A percentile compares a stretch with the other conserved stretches of the same genome.
Evolutionary conservation across 139 green algal genomes (phyloP).

Genomic region (Chlamydomonas schloesseri): DNA sequence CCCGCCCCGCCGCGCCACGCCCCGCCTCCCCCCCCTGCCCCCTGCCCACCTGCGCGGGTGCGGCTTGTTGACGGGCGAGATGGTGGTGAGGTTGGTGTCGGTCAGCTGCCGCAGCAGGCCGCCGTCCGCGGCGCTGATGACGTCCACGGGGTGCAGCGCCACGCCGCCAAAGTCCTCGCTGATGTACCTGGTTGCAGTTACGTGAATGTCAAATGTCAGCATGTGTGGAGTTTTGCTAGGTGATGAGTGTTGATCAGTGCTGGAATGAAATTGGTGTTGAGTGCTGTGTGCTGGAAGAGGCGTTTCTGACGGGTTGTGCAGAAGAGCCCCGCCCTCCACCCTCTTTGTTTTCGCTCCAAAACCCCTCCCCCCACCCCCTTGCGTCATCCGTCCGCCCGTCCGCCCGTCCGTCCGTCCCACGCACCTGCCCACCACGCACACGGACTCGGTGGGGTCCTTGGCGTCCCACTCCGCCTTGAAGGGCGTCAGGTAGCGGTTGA

Average conservation of each 20-base stretch:
- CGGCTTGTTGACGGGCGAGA: slow-evolving; percentile 88
- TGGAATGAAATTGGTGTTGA: too few relatives aligned
- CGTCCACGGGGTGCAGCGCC: slow-evolving; percentile 90
- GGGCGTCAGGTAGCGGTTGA: slow-evolving; percentile 91
- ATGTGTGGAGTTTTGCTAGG: too few relatives aligned
- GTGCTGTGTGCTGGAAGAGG: too few relatives aligned
- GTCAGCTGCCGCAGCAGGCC: slow-evolving; percentile 68
- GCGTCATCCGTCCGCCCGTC: too few relatives aligned
- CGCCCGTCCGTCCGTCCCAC: too few relatives aligned
- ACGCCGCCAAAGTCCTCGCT: slow-evolving; percentile 85
- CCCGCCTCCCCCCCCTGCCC: not conserved
- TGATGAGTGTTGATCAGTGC: too few relatives aligned
- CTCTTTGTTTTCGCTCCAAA: too few relatives aligned
- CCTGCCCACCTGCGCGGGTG: slow-evolving; percentile 77
- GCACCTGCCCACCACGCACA: slow-evolving; percentile 81
- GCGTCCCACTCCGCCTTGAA: slow-evolving; percentile 93
- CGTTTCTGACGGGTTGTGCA: too few relatives aligned
- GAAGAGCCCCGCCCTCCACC: too few relatives aligned
- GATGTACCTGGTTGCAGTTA: slow-evolving; percentile 92
- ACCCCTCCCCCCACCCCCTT: too few relatives aligned
- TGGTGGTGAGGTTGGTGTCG: slow-evolving; percentile 88
- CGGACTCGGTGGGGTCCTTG: slow-evolving; percentile 81
- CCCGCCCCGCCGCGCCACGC: too few relatives aligned
- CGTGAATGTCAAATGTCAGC: too few relatives aligned
- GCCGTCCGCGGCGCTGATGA: slow-evolving; percentile 81